A percentile compares a stretch with the other conserved stretches of the same genome.
phyloP scores from a whole-genome alignment of 139 green algal species.

The Coelastrella sp. region DNA sequence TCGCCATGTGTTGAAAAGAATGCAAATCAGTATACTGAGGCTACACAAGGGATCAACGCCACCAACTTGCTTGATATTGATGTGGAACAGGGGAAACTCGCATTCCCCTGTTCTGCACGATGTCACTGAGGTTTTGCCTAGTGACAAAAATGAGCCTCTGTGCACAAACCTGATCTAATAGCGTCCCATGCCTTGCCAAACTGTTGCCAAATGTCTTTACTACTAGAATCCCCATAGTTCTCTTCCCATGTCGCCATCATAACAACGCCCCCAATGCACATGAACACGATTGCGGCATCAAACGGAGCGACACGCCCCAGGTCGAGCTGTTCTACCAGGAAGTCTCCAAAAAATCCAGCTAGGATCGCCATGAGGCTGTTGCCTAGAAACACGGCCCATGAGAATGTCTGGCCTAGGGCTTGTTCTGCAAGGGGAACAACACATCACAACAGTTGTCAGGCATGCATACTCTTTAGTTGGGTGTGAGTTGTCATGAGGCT shows the following conservation, averaged over 20 bases:
- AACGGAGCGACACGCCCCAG: slow-evolving; percentile 94
- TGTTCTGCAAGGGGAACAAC: slow-evolving; percentile 58
- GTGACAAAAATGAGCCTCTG: neutral
- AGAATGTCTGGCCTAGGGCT: slow-evolving; percentile 88
- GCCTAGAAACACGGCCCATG: slow-evolving; percentile 92
- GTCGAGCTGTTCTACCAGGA: slow-evolving; percentile 79
- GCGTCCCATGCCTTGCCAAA: slow-evolving; percentile 70
- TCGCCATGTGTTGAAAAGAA: no score
- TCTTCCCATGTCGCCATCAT: slow-evolving; percentile 90
- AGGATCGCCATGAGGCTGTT: slow-evolving; percentile 88
- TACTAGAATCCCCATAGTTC: slow-evolving; percentile 86
- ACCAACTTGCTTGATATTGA: no score
- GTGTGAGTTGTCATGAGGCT: no score
- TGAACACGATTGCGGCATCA: slow-evolving; percentile 87
- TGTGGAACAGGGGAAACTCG: no score
- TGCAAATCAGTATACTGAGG: no score
- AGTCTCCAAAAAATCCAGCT: slow-evolving; percentile 81
- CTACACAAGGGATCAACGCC: no score
- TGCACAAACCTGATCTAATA: slow-evolving; percentile 54
- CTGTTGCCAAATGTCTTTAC: slow-evolving; percentile 54
- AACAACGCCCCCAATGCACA: slow-evolving; percentile 82
- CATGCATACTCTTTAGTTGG: no score
- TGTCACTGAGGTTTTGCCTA: no score
- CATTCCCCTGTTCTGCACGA: no score
- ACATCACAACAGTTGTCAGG: neutral